These are phyloP conservation scores for Kodamaea sp. DNA, from an alignment of 1,139 yeast genomes.

Conservation along the genomic window DNA sequence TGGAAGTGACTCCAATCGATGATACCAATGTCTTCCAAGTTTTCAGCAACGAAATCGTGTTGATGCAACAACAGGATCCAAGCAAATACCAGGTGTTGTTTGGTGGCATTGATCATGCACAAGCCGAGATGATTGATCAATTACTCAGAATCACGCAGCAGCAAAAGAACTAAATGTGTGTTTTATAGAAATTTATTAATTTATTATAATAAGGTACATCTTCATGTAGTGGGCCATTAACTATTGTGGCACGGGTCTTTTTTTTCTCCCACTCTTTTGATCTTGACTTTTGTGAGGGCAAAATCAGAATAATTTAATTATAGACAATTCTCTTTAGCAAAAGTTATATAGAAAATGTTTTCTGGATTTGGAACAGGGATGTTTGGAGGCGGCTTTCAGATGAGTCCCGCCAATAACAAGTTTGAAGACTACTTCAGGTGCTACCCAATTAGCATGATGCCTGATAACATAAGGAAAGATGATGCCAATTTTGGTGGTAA, in stretches of 20 bases:
- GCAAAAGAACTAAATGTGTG: constrained; percentile 2
- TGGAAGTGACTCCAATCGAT: constrained; percentile 52
- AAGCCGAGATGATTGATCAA: constrained; percentile 29
- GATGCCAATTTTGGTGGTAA: constrained; percentile 96
- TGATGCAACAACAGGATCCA: constrained; percentile 29
- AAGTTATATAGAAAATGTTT: constrained; percentile 27
- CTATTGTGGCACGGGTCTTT: not conserved
- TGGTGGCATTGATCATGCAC: constrained; percentile 35
- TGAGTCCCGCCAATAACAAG: constrained; percentile 29
- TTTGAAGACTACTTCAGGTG: constrained; percentile 86
- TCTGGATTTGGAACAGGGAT: constrained; percentile 43
- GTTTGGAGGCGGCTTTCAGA: constrained; percentile 34
- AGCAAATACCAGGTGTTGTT: constrained; percentile 36
- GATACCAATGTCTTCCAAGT: constrained; percentile 44
- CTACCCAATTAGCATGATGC: constrained; percentile 90
- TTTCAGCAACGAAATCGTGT: constrained; percentile 30
- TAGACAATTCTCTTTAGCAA: not conserved
- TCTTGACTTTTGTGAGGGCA: not conserved
- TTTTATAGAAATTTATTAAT: too few species aligned
- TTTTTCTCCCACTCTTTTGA: not conserved
- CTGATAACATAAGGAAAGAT: constrained; percentile 71
- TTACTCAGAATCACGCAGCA: constrained; percentile 25
- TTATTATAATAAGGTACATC: constrained; percentile 1
- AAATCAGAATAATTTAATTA: not conserved
- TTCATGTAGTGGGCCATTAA: not conserved